Evolutionary conservation across 345 rosid genomes (phyloP).

Genomic region (Limnanthes douglasii): DNA sequence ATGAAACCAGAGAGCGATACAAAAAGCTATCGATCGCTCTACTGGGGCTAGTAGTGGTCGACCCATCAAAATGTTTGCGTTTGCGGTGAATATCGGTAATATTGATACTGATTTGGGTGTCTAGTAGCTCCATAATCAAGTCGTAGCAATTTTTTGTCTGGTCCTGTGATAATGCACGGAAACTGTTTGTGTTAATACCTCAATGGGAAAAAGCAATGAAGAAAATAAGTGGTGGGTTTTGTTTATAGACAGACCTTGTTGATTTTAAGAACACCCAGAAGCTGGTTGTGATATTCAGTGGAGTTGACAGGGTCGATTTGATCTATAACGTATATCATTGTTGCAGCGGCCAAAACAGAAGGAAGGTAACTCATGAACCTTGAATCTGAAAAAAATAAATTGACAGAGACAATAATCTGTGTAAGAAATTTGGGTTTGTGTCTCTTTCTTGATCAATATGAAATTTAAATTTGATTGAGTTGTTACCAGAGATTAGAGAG

Average conservation of each 20-base stretch:
- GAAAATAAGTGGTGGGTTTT: background rate
- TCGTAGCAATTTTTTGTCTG: constrained; percentile 32
- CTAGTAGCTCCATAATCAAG: constrained; percentile 25
- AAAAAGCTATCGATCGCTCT: constrained; percentile 37
- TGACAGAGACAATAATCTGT: constrained; percentile 6
- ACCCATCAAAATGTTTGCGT: constrained; percentile 32
- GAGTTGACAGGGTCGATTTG: constrained; percentile 36
- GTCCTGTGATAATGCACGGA: constrained; percentile 33
- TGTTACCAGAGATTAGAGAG: constrained; percentile 45
- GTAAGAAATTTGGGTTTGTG: constrained; percentile 1
- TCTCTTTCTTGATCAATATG: constrained; percentile 8
- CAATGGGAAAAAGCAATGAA: background rate
- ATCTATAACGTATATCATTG: constrained; percentile 61
- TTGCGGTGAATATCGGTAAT: constrained; percentile 12
- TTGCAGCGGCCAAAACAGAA: constrained; percentile 71
- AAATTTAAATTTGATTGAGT: no score
- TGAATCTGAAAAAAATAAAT: constrained; percentile 28
- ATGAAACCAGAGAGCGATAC: background rate
- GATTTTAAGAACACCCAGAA: constrained; percentile 40
- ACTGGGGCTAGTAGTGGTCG: constrained; percentile 37
- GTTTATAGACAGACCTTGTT: constrained; percentile 31
- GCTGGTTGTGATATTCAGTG: constrained; percentile 32
- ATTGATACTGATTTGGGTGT: constrained; percentile 3
- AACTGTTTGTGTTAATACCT: constrained; percentile 6
- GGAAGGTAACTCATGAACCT: constrained; percentile 57